phyloP scores from a whole-genome alignment of 2,329 filamentous ascomycete species.

The Fusarium pseudoanthophilum region DNA sequence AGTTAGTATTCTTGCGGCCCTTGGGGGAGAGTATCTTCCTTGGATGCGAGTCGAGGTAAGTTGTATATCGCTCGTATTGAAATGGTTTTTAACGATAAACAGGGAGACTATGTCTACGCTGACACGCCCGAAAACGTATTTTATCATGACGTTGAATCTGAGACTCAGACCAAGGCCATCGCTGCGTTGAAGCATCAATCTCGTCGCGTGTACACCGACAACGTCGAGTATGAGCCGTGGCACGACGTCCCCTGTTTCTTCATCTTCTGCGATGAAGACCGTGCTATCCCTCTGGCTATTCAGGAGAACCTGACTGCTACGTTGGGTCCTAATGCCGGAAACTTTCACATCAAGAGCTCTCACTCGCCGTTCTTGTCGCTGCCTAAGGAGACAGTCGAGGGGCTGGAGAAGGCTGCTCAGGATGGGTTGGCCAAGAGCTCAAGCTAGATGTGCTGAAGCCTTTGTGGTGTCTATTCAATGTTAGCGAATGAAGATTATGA shows the following conservation, averaged over 20 bases:
- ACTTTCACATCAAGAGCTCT: background rate
- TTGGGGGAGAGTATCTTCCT: slow-evolving; percentile 10
- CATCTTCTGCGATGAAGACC: slow-evolving; percentile 5
- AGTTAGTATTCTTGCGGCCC: background rate
- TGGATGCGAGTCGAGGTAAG: slow-evolving; percentile 22
- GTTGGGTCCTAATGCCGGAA: background rate
- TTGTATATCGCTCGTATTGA: rapidly evolving
- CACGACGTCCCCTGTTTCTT: slow-evolving; percentile 7
- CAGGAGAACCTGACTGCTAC: slow-evolving; percentile 7
- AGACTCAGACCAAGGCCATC: background rate
- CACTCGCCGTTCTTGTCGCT: slow-evolving; percentile 15
- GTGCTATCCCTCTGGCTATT: slow-evolving; percentile 1
- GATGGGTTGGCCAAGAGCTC: slow-evolving; percentile 1
- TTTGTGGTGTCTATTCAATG: rapidly evolving
- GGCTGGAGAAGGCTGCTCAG: slow-evolving; percentile 1
- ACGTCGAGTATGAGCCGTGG: slow-evolving; percentile 4
- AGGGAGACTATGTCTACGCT: slow-evolving; percentile 14
- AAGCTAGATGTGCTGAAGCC: background rate
- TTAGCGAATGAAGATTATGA: background rate
- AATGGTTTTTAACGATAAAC: rapidly evolving
- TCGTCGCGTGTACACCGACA: slow-evolving; percentile 6
- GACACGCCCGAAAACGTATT: slow-evolving; percentile 6
- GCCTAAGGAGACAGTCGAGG: slow-evolving; percentile 1
- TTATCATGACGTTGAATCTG: slow-evolving; percentile 8
- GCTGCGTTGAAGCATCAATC: slow-evolving; percentile 7